Percentiles rank a stretch among this genome's conserved stretches.
phyloP scores from a whole-genome alignment of 2,329 filamentous ascomycete species.

The Pestalotiopsis sp. region DNA sequence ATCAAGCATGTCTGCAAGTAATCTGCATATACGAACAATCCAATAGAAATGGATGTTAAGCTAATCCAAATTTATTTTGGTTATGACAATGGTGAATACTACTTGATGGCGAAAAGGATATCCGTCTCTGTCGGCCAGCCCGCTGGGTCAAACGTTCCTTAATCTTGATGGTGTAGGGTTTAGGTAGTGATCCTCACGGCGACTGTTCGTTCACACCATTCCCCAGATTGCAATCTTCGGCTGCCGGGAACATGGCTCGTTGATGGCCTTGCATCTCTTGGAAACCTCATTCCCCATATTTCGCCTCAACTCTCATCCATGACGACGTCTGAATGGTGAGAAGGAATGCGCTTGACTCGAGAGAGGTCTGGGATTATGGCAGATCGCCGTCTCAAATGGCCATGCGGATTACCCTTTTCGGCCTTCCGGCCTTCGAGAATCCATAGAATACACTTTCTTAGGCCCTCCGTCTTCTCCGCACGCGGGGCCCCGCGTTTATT shows the following conservation, averaged over 20 bases:
- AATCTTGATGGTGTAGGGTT: neutral
- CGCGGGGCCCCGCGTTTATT: slow-evolving; percentile 4
- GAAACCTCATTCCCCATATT: neutral
- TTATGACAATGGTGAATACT: neutral
- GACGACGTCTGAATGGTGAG: neutral
- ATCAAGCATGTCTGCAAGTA: neutral
- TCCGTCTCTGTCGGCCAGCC: neutral
- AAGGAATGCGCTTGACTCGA: neutral
- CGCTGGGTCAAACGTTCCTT: neutral
- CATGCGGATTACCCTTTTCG: neutral
- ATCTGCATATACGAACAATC: neutral
- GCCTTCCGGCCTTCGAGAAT: neutral
- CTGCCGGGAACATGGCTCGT: neutral
- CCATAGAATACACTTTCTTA: slow-evolving; percentile 8
- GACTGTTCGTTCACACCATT: neutral
- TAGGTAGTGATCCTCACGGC: neutral
- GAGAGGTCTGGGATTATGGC: neutral
- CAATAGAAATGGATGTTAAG: too few relatives aligned
- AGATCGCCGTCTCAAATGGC: neutral
- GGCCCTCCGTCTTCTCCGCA: slow-evolving; percentile 1
- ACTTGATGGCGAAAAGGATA: neutral
- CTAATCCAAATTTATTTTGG: too few relatives aligned
- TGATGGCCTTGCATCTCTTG: neutral
- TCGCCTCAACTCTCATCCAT: neutral
- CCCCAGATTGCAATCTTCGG: neutral